These are phyloP conservation scores for Chaetomium fimeti DNA, from an alignment of 495 filamentous ascomycete species.

Conservation along the genomic window DNA sequence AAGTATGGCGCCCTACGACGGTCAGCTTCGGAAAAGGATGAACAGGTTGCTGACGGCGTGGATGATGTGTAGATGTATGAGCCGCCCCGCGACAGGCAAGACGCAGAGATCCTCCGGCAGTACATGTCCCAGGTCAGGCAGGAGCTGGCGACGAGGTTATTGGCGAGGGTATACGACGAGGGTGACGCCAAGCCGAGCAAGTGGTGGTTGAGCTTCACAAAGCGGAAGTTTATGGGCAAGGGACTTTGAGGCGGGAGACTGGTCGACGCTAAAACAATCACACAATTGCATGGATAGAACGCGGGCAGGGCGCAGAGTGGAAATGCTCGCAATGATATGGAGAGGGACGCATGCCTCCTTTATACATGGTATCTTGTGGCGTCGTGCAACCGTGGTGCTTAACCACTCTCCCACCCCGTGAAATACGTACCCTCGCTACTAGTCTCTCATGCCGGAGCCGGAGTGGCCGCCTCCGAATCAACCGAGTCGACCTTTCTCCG, in stretches of 20 bases:
- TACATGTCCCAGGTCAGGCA: slow-evolving; percentile 92
- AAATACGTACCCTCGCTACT: too few species aligned
- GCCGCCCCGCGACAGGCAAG: slow-evolving; percentile 76
- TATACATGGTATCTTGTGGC: slow-evolving; percentile 24
- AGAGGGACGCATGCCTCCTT: slow-evolving; percentile 8
- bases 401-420: background rate
- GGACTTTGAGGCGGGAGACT: slow-evolving; percentile 54
- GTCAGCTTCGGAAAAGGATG: background rate
- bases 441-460: slow-evolving; percentile 11
- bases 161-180: slow-evolving; percentile 83
- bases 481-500: slow-evolving; percentile 57
- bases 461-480: slow-evolving; percentile 30
- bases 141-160: slow-evolving; percentile 77
- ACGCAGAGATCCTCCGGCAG: slow-evolving; percentile 80
- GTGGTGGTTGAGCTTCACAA: slow-evolving; percentile 98
- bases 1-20: slow-evolving; percentile 47
- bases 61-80: slow-evolving; percentile 51
- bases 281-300: slow-evolving; percentile 4
- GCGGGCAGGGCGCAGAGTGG: background rate
- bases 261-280: background rate
- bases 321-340: background rate
- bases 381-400: background rate
- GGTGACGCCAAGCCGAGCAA: slow-evolving; percentile 82
- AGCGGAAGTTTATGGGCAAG: slow-evolving; percentile 99
- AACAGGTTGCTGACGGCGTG: slow-evolving; percentile 13